Evolutionary conservation across 73 alveolate species (phyloP).

Genomic region (Symbiodinium natans): DNA sequence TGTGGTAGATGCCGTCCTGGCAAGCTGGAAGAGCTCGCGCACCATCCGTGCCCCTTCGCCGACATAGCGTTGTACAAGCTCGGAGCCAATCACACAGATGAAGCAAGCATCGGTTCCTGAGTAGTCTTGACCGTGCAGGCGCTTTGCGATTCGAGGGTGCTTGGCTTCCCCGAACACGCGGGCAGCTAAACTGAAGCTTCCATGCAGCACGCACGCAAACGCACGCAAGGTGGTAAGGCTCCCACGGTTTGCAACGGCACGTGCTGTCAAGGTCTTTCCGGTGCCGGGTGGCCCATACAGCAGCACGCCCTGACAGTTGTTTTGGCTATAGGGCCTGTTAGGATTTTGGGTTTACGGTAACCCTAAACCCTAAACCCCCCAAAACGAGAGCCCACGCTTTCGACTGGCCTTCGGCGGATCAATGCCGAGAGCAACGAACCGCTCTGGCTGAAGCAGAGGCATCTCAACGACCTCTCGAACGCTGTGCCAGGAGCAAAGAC

Average conservation of each 20-base stretch:
- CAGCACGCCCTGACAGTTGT: constrained; percentile 93
- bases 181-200: too few relatives aligned
- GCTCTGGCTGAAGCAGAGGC: constrained; percentile 97
- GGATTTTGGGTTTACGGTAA: not conserved
- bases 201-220: too few relatives aligned
- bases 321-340: not conserved
- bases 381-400: not conserved
- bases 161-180: too few relatives aligned
- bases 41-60: constrained; percentile 99
- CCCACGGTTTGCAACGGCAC: constrained; percentile 99
- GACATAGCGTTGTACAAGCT: constrained; percentile 99
- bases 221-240: too few relatives aligned
- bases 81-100: constrained; percentile 99
- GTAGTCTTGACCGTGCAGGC: not conserved
- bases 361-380: not conserved
- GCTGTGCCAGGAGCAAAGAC: not conserved
- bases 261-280: constrained; percentile 99
- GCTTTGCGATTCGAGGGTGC: not conserved
- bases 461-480: constrained; percentile 98
- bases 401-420: constrained; percentile 98
- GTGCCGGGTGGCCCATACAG: constrained; percentile 99
- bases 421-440: constrained; percentile 96
- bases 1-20: too few relatives aligned
- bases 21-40: constrained; percentile 99
- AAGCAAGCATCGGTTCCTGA: constrained; percentile 98